Conservation (phyloP, 2,329 filamentous ascomycete species). For the Xylaria multiplex region DNA sequence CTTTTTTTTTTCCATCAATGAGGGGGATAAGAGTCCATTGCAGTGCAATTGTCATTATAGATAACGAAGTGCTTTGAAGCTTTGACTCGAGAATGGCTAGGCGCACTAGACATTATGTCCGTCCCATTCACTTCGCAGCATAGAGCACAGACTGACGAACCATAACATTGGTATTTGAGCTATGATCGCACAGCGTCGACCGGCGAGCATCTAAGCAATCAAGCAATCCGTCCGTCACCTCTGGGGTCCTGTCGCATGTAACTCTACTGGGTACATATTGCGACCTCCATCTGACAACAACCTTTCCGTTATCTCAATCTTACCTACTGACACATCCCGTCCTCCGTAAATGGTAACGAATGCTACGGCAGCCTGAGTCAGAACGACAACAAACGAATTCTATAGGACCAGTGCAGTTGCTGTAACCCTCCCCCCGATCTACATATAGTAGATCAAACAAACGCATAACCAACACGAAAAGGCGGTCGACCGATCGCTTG, state of each 20-base stretch:
- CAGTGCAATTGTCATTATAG: slow-evolving; percentile 13
- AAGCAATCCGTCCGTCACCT: slow-evolving; percentile 18
- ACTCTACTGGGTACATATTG: slow-evolving; percentile 10
- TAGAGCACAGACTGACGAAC: slow-evolving; percentile 21
- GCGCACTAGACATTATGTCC: neutral
- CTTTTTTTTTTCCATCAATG: slow-evolving; percentile 13
- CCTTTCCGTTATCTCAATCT: slow-evolving; percentile 18
- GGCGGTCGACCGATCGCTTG: neutral
- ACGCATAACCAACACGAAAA: slow-evolving; percentile 18
- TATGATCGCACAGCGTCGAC: slow-evolving; percentile 17
- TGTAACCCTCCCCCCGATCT: slow-evolving; percentile 12
- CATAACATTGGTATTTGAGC: slow-evolving; percentile 11
- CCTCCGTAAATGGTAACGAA: slow-evolving; percentile 16
- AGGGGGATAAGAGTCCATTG: slow-evolving; percentile 8
- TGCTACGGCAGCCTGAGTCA: slow-evolving; percentile 34
- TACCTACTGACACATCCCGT: slow-evolving; percentile 12
- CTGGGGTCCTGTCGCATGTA: slow-evolving; percentile 19
- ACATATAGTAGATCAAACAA: slow-evolving; percentile 13
- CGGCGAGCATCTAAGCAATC: slow-evolving; percentile 16
- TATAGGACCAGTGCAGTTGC: slow-evolving; percentile 22
- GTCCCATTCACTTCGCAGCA: slow-evolving; percentile 19
- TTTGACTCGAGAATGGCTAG: neutral
- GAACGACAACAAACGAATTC: slow-evolving; percentile 25
- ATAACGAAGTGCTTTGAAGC: neutral
- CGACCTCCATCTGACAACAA: slow-evolving; percentile 29